Evolutionary conservation across 2,329 filamentous ascomycete genomes (phyloP).

Genomic region (Beauveria brongniartii): DNA sequence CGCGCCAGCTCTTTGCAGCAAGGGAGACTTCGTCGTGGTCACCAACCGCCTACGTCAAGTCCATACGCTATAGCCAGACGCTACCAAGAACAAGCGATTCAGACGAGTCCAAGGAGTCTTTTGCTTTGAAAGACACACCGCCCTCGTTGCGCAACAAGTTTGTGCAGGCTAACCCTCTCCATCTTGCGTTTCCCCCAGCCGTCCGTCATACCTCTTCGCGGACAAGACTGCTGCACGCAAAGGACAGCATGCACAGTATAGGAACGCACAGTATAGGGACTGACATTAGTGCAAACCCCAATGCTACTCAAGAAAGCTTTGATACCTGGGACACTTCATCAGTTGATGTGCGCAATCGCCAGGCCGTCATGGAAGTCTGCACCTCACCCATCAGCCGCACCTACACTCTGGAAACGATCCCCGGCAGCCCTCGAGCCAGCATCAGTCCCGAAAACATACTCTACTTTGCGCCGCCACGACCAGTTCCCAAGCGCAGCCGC

Average conservation of each 20-base stretch:
- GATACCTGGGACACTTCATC: constrained; percentile 68
- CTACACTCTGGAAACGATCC: constrained; percentile 63
- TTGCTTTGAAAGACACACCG: constrained; percentile 33
- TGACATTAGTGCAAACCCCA: constrained; percentile 33
- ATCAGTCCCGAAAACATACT: constrained; percentile 54
- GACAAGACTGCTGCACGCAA: constrained; percentile 42
- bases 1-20: neutral
- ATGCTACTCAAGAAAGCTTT: constrained; percentile 52
- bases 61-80: constrained; percentile 44
- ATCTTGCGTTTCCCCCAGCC: constrained; percentile 34
- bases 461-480: constrained; percentile 47
- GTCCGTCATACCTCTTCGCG: constrained; percentile 50
- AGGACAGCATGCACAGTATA: constrained; percentile 29
- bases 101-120: constrained; percentile 24
- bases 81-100: constrained; percentile 24
- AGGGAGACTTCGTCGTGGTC: constrained; percentile 18
- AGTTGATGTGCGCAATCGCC: constrained; percentile 54
- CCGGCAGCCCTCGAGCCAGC: constrained; percentile 55
- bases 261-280: constrained; percentile 39
- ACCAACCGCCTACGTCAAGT: constrained; percentile 34
- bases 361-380: constrained; percentile 45
- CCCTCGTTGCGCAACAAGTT: constrained; percentile 30
- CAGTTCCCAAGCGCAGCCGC: constrained; percentile 35
- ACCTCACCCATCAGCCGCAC: constrained; percentile 32
- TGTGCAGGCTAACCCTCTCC: constrained; percentile 20